These are phyloP conservation scores for Paramecium primaurelia DNA, from an alignment of 73 alveolate genomes.

Conservation along the genomic window DNA sequence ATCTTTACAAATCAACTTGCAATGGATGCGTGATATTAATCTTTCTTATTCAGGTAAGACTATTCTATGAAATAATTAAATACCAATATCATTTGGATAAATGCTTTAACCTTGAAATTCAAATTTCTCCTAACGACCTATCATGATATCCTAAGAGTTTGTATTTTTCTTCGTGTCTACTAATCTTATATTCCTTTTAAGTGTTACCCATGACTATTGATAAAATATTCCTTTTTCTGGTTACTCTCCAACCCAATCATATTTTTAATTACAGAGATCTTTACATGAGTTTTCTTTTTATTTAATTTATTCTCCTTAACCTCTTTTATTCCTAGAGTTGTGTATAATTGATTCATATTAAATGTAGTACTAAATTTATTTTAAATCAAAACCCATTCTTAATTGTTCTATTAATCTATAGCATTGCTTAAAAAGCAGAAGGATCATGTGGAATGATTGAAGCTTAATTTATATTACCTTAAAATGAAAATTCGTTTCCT, in stretches of 20 bases:
- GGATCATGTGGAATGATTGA: neutral
- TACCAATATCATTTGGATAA: slow-evolving; percentile 53
- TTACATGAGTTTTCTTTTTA: neutral
- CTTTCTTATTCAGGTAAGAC: slow-evolving; percentile 47
- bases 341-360: neutral
- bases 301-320: neutral
- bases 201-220: neutral
- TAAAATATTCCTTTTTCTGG: neutral
- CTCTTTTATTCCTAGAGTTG: neutral
- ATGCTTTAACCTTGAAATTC: neutral
- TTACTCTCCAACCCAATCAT: neutral
- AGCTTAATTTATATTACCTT: neutral
- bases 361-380: neutral
- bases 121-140: slow-evolving; percentile 31
- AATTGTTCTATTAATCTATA: neutral
- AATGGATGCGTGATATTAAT: slow-evolving; percentile 50
- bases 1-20: slow-evolving; percentile 11
- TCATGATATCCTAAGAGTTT: slow-evolving; percentile 32
- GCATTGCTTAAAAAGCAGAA: neutral
- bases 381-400: neutral
- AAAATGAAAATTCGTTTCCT: neutral
- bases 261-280: neutral
- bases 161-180: slow-evolving; percentile 45
- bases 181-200: neutral
- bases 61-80: neutral